Evolutionary conservation across 2,329 filamentous ascomycete species (phyloP), one percentile per base, ranked within the genome.

Genomic region (Nannizziopsis arthrosporioides): DNA sequence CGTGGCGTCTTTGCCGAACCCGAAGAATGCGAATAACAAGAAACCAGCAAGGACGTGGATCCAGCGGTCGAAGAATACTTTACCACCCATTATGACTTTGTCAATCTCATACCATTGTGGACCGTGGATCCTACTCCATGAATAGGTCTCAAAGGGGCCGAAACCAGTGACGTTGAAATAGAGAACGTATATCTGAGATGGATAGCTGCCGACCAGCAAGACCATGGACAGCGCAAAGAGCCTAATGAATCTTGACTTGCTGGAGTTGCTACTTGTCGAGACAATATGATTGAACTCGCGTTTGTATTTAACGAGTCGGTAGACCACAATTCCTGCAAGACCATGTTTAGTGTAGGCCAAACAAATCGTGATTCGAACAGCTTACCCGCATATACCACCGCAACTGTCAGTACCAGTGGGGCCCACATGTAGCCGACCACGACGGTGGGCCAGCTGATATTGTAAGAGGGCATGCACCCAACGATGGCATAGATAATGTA

Each of bases 1-100:
- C 3, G 68, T 64, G 0, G 80, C 80, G 56, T 84, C 81, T 19
- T 66, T 68, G 27, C 80, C 81, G 12, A 79, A 73, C 7, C 81
- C 81, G 54, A 83, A 83, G 56, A 81, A 75, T n/a, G 74, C 45
- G 57, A 84, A 84, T 10, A 78, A 63, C 19, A 79, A 50, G 50
- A 75, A 71, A 0, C 75, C 76, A 2, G 72, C 66, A 0, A 58
- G 69, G 8, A 82, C 64, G 41, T 75, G 71, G 15, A 75, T 68
- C 76, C 77, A 84, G 27, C 74, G 71, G 57, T 81, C 75, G 51
- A 74, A 74, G 38, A 68, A 60, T 35, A 75, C 64, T 1, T 53
- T 8, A 32, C 75, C 71, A 36, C 63, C 34, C 17, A 69, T 65
- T 1, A 72, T 70, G 1, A 74, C 58, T 50, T 71, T 72, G 22